Evolutionary conservation across 148 eudicot genomes (phyloP), one percentile per base, ranked within the genome.

Genomic region (Rhododendron williamsianum): DNA sequence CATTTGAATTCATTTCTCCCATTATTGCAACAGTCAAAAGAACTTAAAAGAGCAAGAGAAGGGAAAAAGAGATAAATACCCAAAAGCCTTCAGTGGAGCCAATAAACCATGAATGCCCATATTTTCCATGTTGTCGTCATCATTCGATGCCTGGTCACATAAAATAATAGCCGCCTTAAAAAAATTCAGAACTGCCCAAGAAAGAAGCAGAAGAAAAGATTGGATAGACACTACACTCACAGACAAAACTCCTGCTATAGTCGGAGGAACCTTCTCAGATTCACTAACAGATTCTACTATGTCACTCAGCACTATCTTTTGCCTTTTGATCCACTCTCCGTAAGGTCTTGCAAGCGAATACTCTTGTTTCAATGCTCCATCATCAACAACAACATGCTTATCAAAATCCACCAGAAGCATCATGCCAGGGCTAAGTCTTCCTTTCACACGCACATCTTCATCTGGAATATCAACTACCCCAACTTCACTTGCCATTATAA

Each of bases 331-430:
- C 99, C 99, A 97, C 85, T 95, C 93, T 10, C 95, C 98, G 88
- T 94, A 97, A 30, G 99, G 99, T 86, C 93, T 91, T 86, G 95
- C 92, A 78, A 87, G 90, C 25, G 99, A 97, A 88, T 95, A 97
- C 84, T 95, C 95, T 86, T 94, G 93, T 91, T 97, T 97, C 78
- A 97, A 87, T 86, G 96, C 98, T 67, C 94, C 98, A 87, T 97
- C 98, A 85, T 97, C 99, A 3, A 97, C 98, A 82, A 97, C 99
- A 87, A 88, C 86, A 84, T 97, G 98, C 65, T 97, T 97, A 81
- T 95, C 99, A 81, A 97, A 97, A 88, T 97, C 99, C 67, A 97
- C 99, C 81, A 97, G 91, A 91, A 97, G 99, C 98, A 97, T 97
- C 99, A 97, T 95, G 58, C 99, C 99, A 88, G 99, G 99, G 82